phyloP scores from a whole-genome alignment of 2,329 filamentous ascomycete species.

The Westerdykella ornata region DNA sequence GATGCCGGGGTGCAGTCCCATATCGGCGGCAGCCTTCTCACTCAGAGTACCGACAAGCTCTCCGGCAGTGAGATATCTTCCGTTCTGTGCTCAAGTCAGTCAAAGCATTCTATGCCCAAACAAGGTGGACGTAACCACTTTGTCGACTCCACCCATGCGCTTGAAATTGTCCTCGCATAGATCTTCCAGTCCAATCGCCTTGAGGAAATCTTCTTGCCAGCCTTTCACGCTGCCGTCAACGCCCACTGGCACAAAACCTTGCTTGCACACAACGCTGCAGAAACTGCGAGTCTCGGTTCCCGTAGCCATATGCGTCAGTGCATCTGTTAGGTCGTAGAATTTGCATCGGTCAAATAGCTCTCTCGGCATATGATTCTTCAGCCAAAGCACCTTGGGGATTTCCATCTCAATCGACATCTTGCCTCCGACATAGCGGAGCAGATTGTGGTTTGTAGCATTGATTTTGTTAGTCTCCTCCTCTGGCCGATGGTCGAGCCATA shows the following conservation, averaged over 20 bases:
- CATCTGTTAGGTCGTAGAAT: slow-evolving; percentile 92
- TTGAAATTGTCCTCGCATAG: slow-evolving; percentile 80
- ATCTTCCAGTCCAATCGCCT: slow-evolving; percentile 77
- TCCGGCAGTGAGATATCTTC: slow-evolving; percentile 82
- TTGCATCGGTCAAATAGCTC: slow-evolving; percentile 89
- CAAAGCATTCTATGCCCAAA: slow-evolving; percentile 13
- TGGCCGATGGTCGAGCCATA: slow-evolving; percentile 95
- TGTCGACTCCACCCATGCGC: slow-evolving; percentile 88
- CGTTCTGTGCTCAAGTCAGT: slow-evolving; percentile 62
- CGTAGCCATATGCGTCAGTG: slow-evolving; percentile 87
- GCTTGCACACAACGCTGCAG: slow-evolving; percentile 95
- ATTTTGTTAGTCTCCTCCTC: slow-evolving; percentile 87
- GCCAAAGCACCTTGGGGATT: slow-evolving; percentile 94
- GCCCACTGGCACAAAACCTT: slow-evolving; percentile 92
- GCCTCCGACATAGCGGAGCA: slow-evolving; percentile 92
- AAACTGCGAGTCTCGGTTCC: slow-evolving; percentile 88
- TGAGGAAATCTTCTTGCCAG: slow-evolving; percentile 94
- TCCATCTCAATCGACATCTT: slow-evolving; percentile 99
- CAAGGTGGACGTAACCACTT: slow-evolving; percentile 65
- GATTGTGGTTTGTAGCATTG: slow-evolving; percentile 84
- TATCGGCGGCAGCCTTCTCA: slow-evolving; percentile 71
- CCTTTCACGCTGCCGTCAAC: slow-evolving; percentile 96
- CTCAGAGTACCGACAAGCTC: slow-evolving; percentile 82
- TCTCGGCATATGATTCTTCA: slow-evolving; percentile 95
- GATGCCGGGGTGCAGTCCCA: slow-evolving; percentile 80